Evolutionary conservation across 2,329 filamentous ascomycete species (phyloP), one percentile per base, ranked within the genome.

Genomic region (Xylaria sp.): DNA sequence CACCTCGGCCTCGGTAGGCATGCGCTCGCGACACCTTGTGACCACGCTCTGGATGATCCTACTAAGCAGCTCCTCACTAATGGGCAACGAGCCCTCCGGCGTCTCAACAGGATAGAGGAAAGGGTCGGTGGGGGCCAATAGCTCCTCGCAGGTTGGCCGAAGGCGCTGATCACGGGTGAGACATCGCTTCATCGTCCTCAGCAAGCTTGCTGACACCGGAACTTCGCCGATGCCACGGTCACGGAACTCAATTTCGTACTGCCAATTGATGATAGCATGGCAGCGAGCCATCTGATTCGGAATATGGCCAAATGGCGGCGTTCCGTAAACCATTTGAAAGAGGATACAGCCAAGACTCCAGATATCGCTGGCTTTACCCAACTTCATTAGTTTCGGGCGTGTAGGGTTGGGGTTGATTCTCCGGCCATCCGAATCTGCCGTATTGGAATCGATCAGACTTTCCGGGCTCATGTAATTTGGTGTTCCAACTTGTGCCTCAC

Each of bases 401-500:
- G 76, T 63, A 79, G 80, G 61, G 72, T 74, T 73, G 73, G 73
- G 73, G 77, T 68, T 73, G 70, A 74, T 71, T 56, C 80, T 77
- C 33, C 80, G 76, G 33, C 81, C 77, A 42, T 79, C 79, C 49
- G 82, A 75, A 51, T 80, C 79, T 3, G 78, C 79, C 1, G 79
- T 78, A 72, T 96, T 97, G 29, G 90, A 92, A 79, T 98, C 96
- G 77, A 96, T 89, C 55, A 99, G 86, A 2, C 92, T 94, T 80
- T 99, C 96, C 0, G 96, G 96, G 0, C 93, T 96, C 96, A 99
- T 99, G 83, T 97, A 99, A 79, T 97, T 99, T 3, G 96, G 94
- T 0, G 96, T 99, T 63, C 96, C 96, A 69, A 98, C 90, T 80
- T 98, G 94, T 11, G 91, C 92, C 77, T 99, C 96, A 65, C 96